Percentiles rank a stretch among this genome's conserved stretches.
Evolutionary conservation across 441 rosid species (phyloP).

Genomic region (Croton laevigatus): DNA sequence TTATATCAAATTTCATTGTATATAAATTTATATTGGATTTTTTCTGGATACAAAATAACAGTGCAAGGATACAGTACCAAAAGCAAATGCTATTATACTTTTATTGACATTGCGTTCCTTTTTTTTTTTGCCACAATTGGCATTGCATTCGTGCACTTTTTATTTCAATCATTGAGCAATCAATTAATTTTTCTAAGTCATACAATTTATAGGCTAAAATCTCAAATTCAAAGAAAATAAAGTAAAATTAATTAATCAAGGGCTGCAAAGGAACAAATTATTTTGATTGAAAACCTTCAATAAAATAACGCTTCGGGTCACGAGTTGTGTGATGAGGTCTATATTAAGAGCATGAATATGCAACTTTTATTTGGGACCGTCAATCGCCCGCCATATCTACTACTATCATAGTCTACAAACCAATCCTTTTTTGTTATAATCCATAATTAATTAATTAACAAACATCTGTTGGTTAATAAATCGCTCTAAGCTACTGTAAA

Average conservation of each 20-base stretch:
- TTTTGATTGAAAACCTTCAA: too few species aligned
- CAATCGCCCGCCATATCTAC: not conserved
- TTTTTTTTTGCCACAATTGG: too few species aligned
- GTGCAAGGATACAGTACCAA: too few species aligned
- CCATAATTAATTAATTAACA: too few species aligned
- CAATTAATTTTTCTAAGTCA: not conserved
- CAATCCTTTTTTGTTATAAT: not conserved
- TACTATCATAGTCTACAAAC: not conserved
- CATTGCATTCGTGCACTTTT: too few species aligned
- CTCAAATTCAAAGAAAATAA: not conserved
- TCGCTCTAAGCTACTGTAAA: constrained; percentile 7
- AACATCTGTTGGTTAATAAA: not conserved
- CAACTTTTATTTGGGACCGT: not conserved
- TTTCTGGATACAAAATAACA: too few species aligned
- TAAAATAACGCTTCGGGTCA: too few species aligned
- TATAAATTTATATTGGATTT: too few species aligned
- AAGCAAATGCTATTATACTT: too few species aligned
- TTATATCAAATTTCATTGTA: too few species aligned
- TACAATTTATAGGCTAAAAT: not conserved
- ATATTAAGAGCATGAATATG: not conserved
- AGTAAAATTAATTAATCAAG: not conserved
- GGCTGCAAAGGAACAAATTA: too few species aligned
- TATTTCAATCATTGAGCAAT: not conserved
- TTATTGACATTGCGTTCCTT: too few species aligned
- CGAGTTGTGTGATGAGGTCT: not conserved